Conservation (phyloP, 169 alveolate species). For the Perkinsus chesapeaki region DNA sequence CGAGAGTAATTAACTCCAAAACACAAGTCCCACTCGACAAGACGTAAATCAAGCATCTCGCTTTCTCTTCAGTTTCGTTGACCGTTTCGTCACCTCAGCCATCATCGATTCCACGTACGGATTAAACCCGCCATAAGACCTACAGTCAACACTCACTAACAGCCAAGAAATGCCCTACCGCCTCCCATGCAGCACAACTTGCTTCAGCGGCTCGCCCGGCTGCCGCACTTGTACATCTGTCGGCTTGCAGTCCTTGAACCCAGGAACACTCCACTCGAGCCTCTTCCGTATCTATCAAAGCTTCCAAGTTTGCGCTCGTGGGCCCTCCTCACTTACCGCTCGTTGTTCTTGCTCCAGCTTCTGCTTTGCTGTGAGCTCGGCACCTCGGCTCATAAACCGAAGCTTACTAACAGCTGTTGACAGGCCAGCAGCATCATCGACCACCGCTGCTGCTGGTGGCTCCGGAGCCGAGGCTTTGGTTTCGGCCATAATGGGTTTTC, state of each 20-base stretch:
- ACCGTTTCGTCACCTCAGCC: not conserved
- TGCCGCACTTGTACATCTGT: not conserved
- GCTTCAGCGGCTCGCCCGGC: not conserved
- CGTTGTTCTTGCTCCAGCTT: not conserved
- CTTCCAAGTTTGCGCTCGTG: not conserved
- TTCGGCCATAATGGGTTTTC: not conserved
- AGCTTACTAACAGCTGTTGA: not conserved
- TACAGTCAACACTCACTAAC: not conserved
- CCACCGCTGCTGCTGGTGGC: not conserved
- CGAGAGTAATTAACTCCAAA: not conserved
- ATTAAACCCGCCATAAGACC: not conserved
- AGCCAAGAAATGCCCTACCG: not conserved
- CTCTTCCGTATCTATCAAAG: not conserved
- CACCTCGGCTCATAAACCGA: not conserved
- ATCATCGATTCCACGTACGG: not conserved
- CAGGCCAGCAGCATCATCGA: not conserved
- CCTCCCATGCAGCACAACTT: not conserved
- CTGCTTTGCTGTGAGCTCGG: not conserved
- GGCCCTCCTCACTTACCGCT: not conserved
- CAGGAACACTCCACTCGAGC: not conserved
- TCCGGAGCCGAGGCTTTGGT: not conserved
- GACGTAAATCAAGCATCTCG: not conserved
- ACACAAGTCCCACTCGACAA: not conserved
- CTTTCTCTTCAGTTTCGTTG: not conserved
- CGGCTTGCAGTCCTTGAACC: not conserved